phyloP scores from a whole-genome alignment of 495 filamentous ascomycete genomes.

The Margaritispora aquatica region DNA sequence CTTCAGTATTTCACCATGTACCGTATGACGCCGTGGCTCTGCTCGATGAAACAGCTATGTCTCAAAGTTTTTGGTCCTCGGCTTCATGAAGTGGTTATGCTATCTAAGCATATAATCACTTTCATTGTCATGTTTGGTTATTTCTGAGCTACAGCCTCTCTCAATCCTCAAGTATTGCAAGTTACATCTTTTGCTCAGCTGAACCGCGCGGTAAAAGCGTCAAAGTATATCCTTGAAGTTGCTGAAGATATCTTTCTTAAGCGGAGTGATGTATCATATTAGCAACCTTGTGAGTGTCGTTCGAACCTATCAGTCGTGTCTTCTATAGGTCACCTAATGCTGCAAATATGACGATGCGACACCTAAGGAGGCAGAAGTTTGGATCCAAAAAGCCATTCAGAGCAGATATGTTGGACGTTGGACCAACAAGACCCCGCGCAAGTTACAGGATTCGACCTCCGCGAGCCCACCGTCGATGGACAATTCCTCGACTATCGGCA shows the following conservation, averaged over 20 bases:
- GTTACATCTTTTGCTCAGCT: background rate
- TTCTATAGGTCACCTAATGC: background rate
- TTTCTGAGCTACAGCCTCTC: too few species aligned
- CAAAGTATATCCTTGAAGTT: conserved; percentile 14
- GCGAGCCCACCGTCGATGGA: background rate
- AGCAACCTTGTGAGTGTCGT: background rate
- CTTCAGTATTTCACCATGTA: too few species aligned
- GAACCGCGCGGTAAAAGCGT: conserved; percentile 7
- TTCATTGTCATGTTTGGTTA: too few species aligned
- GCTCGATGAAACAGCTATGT: too few species aligned
- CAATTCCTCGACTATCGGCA: conserved; percentile 1
- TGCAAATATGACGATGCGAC: conserved; percentile 5
- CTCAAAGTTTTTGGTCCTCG: too few species aligned
- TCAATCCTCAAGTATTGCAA: background rate
- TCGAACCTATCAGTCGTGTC: background rate
- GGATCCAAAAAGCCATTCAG: background rate
- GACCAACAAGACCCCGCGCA: background rate
- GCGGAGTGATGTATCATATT: conserved; percentile 16
- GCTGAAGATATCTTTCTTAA: conserved; percentile 7
- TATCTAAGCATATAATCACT: too few species aligned
- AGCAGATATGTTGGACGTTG: background rate
- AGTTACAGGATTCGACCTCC: background rate
- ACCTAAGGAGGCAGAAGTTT: background rate
- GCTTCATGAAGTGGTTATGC: too few species aligned
- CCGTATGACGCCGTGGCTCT: too few species aligned